Evolutionary conservation across 2,329 filamentous ascomycete genomes (phyloP).

Genomic region (Diaporthe citriasiana): DNA sequence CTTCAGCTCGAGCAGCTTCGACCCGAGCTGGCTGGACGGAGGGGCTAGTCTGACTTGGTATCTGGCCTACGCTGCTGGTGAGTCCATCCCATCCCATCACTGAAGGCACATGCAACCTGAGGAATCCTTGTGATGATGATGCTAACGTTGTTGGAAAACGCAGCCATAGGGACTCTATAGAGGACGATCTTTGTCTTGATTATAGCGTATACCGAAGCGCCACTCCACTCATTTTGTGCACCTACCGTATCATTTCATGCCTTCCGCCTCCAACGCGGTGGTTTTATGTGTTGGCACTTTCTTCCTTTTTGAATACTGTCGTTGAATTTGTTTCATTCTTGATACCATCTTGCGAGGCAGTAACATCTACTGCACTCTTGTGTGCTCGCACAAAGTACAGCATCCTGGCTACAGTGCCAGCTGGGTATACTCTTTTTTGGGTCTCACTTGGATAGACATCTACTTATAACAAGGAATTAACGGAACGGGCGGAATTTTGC

Average conservation of each 20-base stretch:
- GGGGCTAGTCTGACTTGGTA: slow-evolving; percentile 91
- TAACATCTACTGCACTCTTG: neutral
- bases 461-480: neutral
- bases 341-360: slow-evolving; percentile 6
- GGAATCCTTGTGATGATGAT: neutral
- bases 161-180: slow-evolving; percentile 7
- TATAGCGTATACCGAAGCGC: neutral
- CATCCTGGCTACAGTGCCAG: slow-evolving; percentile 6
- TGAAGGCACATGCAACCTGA: too few species aligned
- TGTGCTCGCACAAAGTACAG: neutral
- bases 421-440: neutral
- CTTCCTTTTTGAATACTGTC: neutral
- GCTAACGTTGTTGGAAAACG: neutral
- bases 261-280: neutral
- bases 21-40: slow-evolving; percentile 80
- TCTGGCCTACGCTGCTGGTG: slow-evolving; percentile 81
- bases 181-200: neutral
- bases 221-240: neutral
- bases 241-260: neutral
- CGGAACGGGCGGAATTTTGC: too few species aligned
- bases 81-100: slow-evolving; percentile 51
- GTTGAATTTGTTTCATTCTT: neutral
- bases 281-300: neutral
- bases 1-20: slow-evolving; percentile 77
- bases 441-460: neutral